A percentile compares a stretch with the other conserved stretches of the same genome.
These are phyloP conservation scores for Ceratocystiopsis minuta DNA, from an alignment of 2,329 filamentous ascomycete genomes.

Conservation along the genomic window DNA sequence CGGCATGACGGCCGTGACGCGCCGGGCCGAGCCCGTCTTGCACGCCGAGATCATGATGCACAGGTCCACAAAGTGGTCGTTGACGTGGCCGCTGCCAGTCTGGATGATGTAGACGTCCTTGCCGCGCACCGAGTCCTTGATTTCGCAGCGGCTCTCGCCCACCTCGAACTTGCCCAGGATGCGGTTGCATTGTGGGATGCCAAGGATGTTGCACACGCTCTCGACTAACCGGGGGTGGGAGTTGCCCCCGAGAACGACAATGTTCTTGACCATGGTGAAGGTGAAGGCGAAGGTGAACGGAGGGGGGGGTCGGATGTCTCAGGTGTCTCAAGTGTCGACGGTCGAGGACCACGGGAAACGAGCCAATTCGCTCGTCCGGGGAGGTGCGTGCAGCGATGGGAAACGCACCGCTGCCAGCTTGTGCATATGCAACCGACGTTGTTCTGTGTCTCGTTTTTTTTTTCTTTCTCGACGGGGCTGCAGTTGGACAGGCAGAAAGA, in stretches of 20 bases:
- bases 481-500: conserved; percentile 3
- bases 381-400: too few relatives aligned
- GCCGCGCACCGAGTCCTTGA: conserved; percentile 86
- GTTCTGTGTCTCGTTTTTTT: too few relatives aligned
- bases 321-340: not conserved
- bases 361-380: too few relatives aligned
- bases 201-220: conserved; percentile 72
- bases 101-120: conserved; percentile 99
- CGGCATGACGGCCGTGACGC: conserved; percentile 84
- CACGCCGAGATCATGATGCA: conserved; percentile 98
- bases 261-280: conserved; percentile 67
- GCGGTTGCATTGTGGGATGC: conserved; percentile 69
- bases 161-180: conserved; percentile 84
- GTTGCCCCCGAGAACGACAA: conserved; percentile 82
- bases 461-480: not conserved
- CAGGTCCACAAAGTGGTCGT: conserved; percentile 90
- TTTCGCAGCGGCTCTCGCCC: conserved; percentile 87
- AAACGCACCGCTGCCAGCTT: too few relatives aligned
- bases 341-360: too few relatives aligned
- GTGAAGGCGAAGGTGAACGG: not conserved
- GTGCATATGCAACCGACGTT: too few relatives aligned
- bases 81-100: conserved; percentile 79
- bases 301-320: not conserved
- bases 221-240: conserved; percentile 81
- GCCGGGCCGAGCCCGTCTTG: conserved; percentile 65